Conservation (phyloP, 2,329 filamentous ascomycete genomes). For the Aspergillus terreus region DNA sequence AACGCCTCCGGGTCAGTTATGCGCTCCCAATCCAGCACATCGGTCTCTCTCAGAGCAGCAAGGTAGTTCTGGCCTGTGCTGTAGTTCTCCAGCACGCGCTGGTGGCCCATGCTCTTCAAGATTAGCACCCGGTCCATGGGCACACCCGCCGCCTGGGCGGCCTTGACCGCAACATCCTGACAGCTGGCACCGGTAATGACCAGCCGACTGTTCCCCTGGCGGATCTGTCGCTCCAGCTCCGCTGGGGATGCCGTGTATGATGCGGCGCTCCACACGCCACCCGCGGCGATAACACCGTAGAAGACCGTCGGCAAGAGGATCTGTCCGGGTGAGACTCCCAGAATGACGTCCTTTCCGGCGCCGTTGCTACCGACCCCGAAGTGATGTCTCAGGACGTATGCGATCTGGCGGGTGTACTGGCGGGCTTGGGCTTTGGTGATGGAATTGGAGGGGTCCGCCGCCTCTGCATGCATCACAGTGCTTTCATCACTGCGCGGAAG, state of each 20-base stretch:
- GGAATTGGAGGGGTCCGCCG: conserved; percentile 12
- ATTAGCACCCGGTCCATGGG: conserved; percentile 8
- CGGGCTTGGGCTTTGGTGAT: conserved; percentile 13
- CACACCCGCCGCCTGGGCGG: conserved; percentile 8
- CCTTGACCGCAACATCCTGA: conserved; percentile 10
- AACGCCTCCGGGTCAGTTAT: conserved; percentile 11
- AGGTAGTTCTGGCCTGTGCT: conserved; percentile 10
- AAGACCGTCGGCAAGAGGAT: conserved; percentile 11
- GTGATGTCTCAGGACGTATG: conserved; percentile 10
- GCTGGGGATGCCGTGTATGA: conserved; percentile 9
- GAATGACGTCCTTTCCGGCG: conserved; percentile 10
- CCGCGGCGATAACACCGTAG: conserved; percentile 13
- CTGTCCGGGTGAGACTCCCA: conserved; percentile 12
- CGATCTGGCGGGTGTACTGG: conserved; percentile 11
- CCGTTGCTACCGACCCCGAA: conserved; percentile 10
- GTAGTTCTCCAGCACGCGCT: conserved; percentile 10
- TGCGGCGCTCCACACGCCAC: conserved; percentile 13
- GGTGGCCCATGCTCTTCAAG: conserved; percentile 7
- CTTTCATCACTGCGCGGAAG: conserved; percentile 7
- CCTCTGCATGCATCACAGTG: conserved; percentile 12
- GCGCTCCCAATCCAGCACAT: conserved; percentile 13
- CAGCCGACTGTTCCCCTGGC: conserved; percentile 9
- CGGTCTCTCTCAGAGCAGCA: conserved; percentile 2
- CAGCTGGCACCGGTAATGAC: conserved; percentile 9
- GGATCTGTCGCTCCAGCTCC: conserved; percentile 12